A percentile compares a stretch with the other conserved stretches of the same genome.
Evolutionary conservation across 805 yeast genomes (phyloP).

Genomic region (Debaryomyces maramus): DNA sequence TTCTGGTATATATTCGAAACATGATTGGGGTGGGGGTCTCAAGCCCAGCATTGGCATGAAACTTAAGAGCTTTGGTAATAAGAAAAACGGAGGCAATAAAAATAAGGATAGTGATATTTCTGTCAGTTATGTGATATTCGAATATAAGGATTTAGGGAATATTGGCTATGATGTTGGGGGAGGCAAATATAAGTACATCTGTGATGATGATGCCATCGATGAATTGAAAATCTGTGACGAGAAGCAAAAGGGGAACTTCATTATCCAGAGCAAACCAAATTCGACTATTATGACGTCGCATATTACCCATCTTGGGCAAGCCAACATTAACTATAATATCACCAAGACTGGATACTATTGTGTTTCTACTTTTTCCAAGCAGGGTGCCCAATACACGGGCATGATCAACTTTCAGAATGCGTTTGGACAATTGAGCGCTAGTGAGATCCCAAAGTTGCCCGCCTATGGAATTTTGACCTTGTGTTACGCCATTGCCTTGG

Average conservation of each 20-base stretch:
- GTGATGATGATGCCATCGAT: slow-evolving; percentile 68
- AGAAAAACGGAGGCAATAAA: slow-evolving; percentile 25
- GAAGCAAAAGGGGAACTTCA: slow-evolving; percentile 59
- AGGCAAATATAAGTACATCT: slow-evolving; percentile 55
- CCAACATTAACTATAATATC: slow-evolving; percentile 62
- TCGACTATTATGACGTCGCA: slow-evolving; percentile 58
- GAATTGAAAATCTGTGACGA: slow-evolving; percentile 49
- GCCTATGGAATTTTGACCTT: slow-evolving; percentile 84
- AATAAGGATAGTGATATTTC: slow-evolving; percentile 35
- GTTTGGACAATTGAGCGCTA: slow-evolving; percentile 83
- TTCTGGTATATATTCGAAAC: slow-evolving; percentile 84
- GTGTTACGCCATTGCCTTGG: slow-evolving; percentile 76
- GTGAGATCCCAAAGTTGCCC: slow-evolving; percentile 88
- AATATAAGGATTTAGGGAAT: slow-evolving; percentile 70
- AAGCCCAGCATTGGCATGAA: slow-evolving; percentile 41
- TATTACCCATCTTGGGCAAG: slow-evolving; percentile 57
- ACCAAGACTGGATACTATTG: slow-evolving; percentile 88
- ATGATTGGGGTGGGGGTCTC: slow-evolving; percentile 81
- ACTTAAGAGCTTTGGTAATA: slow-evolving; percentile 27
- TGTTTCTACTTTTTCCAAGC: slow-evolving; percentile 63
- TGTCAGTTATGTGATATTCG: slow-evolving; percentile 75
- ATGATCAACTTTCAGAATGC: slow-evolving; percentile 86
- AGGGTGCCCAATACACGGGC: slow-evolving; percentile 53
- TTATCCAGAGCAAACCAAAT: slow-evolving; percentile 50
- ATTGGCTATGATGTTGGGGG: slow-evolving; percentile 56